Base-by-base conservation (phyloP, 1,139 yeast species). In the Debaryomyces subglobosus region DNA sequence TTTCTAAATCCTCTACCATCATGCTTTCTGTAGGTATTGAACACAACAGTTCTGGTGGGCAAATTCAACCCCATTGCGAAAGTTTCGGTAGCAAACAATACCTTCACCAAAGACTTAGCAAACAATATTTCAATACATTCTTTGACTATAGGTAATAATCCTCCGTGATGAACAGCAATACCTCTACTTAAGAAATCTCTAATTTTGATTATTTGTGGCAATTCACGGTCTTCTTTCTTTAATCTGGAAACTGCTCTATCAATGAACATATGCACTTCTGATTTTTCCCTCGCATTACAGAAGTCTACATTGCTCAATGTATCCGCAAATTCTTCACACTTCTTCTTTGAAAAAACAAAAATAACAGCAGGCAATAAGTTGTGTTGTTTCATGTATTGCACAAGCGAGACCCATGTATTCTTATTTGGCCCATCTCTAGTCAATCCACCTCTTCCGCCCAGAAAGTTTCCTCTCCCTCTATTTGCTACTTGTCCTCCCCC, bases 121-220 rank as follows among this genome's bases (percentile, higher is more conserved):
- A 94, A 94, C 43, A 94, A 70, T 49, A 94, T 92, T 68, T 94
- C 99, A 58, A 94, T 94, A 47, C 92, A 86, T 64, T 94, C 99
- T 60, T 94, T 94, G 37, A 94, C 96, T 49, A 94, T 94, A 0
- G 99, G 99, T 50, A 94, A 72, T 48, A 94, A 71, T 2, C 99
- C 99, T 64, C 98, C 97, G 69, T 94, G 99, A 67, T 94, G 99
- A 1, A 94, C 96, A 0, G 97, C 98, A 55, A 94, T 88, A 51
- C 99, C 98, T 59, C 97, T 78, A 45, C 92, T 81, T 38, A 94
- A 72, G 77, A 94, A 75, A 33, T 90, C 96, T 55, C 96, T 78
- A 50, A 92, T 79, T 56, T 88, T 84, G 49, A 87, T 56, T 50
- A 94, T 94, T 65, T 94, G 99, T 0, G 99, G 99, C 47, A 94